Base-by-base conservation (phyloP, 2,329 filamentous ascomycete species). In the Ascochyta koolunga region DNA sequence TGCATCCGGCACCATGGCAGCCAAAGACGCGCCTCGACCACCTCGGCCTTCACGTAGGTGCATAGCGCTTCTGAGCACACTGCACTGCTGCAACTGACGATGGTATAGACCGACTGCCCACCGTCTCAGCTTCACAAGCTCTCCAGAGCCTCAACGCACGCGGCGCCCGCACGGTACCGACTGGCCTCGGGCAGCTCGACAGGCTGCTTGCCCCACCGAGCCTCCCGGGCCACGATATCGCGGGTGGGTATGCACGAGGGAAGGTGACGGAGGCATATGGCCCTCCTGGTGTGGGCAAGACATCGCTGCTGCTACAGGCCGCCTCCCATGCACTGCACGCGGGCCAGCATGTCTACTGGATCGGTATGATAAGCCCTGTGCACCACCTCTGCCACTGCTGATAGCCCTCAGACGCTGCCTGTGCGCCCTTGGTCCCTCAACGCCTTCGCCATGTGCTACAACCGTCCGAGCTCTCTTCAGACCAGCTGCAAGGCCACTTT, bases 181-280 rank as follows among this genome's bases (percentile, higher is more conserved):
- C 80, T 9, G 81, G 82, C 18, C 68, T 85, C 13, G 31, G 66
- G 35, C 75, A 75, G 48, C 77, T 85, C 35, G 79, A 86, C 67
- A 71, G 60, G 22, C 60, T 77, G 7, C 72, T 80, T 15, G 59
- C 64, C 37, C 60, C 67, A 50, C 60, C 59, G 52, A 59, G 62
- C 50, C 55, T 52, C 16, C 64, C 65, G 19, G 64, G 67, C 54
- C 65, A 66, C 24, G 37, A 57, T 47, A 52, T 60, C 29, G 40
- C 59, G 35, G 65, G 67, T 48, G 92, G 91, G 4, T 79, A 96
- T 41, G 83, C 83, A 56, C 85, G 87, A 51, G 91, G 92, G 13
- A 89, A 91, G 71, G 82, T 96, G 36, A 90, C 89, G 3, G 93
- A 98, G 74, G 78, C 96, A 43, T 96, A 90, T 83, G 93, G 93